Base-by-base conservation (phyloP, 164 flowering plant genomes). In the Aristolochia fimbriata region DNA sequence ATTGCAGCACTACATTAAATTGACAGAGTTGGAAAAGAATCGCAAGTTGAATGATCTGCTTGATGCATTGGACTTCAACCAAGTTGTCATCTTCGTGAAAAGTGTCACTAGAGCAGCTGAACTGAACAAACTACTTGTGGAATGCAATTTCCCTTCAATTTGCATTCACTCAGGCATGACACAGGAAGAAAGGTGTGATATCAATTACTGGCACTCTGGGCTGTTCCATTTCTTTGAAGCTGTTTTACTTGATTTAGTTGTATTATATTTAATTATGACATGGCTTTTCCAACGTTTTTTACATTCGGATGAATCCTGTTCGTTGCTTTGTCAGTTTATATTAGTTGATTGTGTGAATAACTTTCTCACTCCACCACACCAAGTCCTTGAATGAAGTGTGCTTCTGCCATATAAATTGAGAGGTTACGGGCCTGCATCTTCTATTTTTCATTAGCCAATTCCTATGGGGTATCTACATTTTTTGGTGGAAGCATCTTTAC, bases 151-250 rank as follows among this genome's bases (percentile, higher is more conserved):
- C 57, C 98, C 98, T n/a, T 89, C 98, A 16, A 93, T 89, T 51
- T 93, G 97, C 70, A 93, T 93, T 51, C 98, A 93, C 61, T 93
- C 97, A 74, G 98, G 98, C 64, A 89, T 93, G 98, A 76, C 92
- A 6, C 98, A 93, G 63, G 98, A 89, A 69, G 97, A 93, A 77
- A 89, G 98, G 97, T 87, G 30, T 45, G 52, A 20, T 30, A 2
- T 27, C 37, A 20, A 10, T 17, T 22, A 52, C 6, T 31, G 37
- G 37, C 7, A 11, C 19, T 23, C 9, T 19, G 13, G 4, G 22
- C 22, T 14, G 6, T 53, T 15, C 1, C 4, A 53, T 53, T 53
- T 19, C 23, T 3, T 53, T 53, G 30, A 0, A 4, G 11, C 22
- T 53, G 21, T 53, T 21, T 30, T 53, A 22, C 25, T 19, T 53